Evolutionary conservation across 2,329 filamentous ascomycete species (phyloP), one percentile per base, ranked within the genome.

Genomic region (Sclerotinia subarctica): DNA sequence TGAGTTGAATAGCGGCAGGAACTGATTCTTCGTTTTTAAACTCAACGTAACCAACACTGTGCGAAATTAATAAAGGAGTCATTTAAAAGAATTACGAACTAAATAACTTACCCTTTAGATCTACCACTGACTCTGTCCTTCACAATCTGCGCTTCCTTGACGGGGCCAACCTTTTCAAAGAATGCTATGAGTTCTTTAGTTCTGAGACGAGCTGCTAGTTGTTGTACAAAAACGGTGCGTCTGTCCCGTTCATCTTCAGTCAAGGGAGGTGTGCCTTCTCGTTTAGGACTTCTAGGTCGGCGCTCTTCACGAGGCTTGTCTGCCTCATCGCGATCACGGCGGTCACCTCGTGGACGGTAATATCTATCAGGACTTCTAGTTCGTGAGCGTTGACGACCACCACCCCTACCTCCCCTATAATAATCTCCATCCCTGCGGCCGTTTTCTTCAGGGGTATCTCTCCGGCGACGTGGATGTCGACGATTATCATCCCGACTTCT

Each of bases 91-190:
- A 44, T 29, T n/a, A 5, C 47, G 35, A 32, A 10, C 69, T 44
- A 62, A 21, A 54, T 62, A 65, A 70, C 90, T 77, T 84, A 97
- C 94, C 95, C 95, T 85, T 99, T 99, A 71, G 94, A 97, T 81
- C 95, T 92, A 75, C 93, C 92, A 81, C 93, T 97, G 71, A 99
- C 94, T 71, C 95, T 88, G 76, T 99, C 95, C 81, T 98, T 98
- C 65, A 99, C 95, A 76, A 99, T 99, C 82, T 98, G 95, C 63
- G 95, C 95, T 79, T 98, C 95, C 75, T 95, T 96, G 67, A 99
- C 95, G 51, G 92, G 89, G 71, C 95, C 95, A 75, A 95, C 91
- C 80, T 94, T 94, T 79, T 97, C 93, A 77, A 99, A 99, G 79
- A 99, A 99, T 70, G 89, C 87, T 79, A 96, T 94, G 72, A 99